These are phyloP conservation scores for Naganishia cerealis DNA, from an alignment of 1,284 basidiomycete species.

Conservation along the genomic window DNA sequence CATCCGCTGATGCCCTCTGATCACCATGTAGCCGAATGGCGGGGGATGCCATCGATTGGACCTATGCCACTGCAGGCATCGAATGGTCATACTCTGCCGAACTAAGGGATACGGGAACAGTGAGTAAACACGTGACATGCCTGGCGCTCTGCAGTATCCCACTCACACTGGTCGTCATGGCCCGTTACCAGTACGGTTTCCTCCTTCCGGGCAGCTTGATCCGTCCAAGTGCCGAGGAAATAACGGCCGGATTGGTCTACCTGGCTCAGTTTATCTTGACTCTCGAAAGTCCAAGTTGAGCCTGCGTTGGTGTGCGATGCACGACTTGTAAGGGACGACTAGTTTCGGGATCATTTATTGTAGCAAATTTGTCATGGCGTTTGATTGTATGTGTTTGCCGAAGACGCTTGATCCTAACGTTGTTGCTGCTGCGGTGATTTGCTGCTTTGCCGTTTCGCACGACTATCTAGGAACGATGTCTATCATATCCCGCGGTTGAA, in stretches of 20 bases:
- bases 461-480: slow-evolving; percentile 45
- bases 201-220: slow-evolving; percentile 71
- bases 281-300: slow-evolving; percentile 37
- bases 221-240: slow-evolving; percentile 74
- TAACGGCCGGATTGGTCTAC: slow-evolving; percentile 64
- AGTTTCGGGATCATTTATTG: background rate
- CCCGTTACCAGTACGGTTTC: slow-evolving; percentile 69
- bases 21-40: slow-evolving; percentile 56
- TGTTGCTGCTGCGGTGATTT: background rate
- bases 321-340: too few species aligned
- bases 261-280: slow-evolving; percentile 66
- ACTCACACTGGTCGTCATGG: slow-evolving; percentile 1
- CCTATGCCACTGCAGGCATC: slow-evolving; percentile 65
- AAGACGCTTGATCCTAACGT: background rate
- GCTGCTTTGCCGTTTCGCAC: background rate
- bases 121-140: slow-evolving; percentile 52
- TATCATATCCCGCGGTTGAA: slow-evolving; percentile 47
- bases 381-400: slow-evolving; percentile 3
- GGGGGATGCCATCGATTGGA: slow-evolving; percentile 75
- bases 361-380: background rate
- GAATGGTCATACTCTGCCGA: slow-evolving; percentile 77
- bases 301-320: too few species aligned
- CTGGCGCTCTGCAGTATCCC: background rate
- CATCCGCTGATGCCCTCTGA: background rate
- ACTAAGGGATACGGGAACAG: slow-evolving; percentile 77